These are phyloP conservation scores for Globisporangium nagaii DNA, from an alignment of 352 stramenopile species.

Conservation along the genomic window DNA sequence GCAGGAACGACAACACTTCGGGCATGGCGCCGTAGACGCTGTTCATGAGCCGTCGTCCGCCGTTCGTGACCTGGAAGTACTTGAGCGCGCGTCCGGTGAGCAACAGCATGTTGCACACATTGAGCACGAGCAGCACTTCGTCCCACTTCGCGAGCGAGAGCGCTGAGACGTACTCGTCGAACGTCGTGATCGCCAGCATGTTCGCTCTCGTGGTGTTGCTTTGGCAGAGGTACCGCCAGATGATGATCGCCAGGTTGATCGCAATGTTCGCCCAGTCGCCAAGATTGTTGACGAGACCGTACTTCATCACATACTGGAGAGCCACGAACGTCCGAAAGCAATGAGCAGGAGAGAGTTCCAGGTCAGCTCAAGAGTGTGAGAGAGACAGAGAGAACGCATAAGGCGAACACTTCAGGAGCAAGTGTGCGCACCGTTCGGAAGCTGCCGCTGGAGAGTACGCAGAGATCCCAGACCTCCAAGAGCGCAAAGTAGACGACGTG, in stretches of 20 bases:
- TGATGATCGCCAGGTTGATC: slow-evolving; percentile 47
- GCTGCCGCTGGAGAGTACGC: slow-evolving; percentile 49
- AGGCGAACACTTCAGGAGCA: neutral
- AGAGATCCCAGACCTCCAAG: slow-evolving; percentile 60
- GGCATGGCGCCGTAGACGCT: slow-evolving; percentile 74
- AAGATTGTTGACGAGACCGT: slow-evolving; percentile 60
- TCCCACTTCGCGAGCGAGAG: slow-evolving; percentile 47
- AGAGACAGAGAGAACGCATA: neutral
- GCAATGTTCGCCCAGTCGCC: slow-evolving; percentile 63
- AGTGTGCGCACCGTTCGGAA: slow-evolving; percentile 28
- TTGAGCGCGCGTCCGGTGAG: slow-evolving; percentile 60
- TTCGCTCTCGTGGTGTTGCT: slow-evolving; percentile 22
- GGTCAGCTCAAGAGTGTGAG: too few relatives aligned
- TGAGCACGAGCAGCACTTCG: slow-evolving; percentile 53
- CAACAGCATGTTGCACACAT: slow-evolving; percentile 61
- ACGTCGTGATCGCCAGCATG: slow-evolving; percentile 42
- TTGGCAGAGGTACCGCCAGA: slow-evolving; percentile 56
- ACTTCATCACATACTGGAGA: slow-evolving; percentile 51
- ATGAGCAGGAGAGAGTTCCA: too few relatives aligned
- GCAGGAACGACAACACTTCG: slow-evolving; percentile 61
- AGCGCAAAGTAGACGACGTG: slow-evolving; percentile 61
- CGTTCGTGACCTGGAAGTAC: slow-evolving; percentile 70
- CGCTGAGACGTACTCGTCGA: slow-evolving; percentile 52
- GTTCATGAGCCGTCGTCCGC: slow-evolving; percentile 49
- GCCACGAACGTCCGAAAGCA: too few relatives aligned